Evolutionary conservation across 768 basidiomycete genomes (phyloP), one percentile per base, ranked within the genome.

Genomic region (Nidula microcarpa): DNA sequence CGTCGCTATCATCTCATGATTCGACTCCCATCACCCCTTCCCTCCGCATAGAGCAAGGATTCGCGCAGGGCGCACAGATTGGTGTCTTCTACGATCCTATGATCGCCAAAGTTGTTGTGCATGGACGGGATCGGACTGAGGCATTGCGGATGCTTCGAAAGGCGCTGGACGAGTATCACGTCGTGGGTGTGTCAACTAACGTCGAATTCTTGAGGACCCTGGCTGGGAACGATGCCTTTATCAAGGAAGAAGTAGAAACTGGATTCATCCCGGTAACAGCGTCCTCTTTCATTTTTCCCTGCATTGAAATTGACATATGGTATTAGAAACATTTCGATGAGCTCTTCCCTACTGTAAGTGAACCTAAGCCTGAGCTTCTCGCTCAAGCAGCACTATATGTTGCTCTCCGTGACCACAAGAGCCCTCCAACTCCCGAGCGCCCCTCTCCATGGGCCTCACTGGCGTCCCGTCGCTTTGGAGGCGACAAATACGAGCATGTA

Each of bases 71-170:
- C 4, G 78, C 89, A 13, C 82, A 87, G 57, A 92, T 92, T 43
- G 89, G 91, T 17, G 88, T 94, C 1, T 94, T 85, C 67, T 95
- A 94, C 65, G 92, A 95, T 60, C 91, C 92, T 0, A 86, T 95
- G 84, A 94, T 95, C 54, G 86, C 91, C 2, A 95, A 95, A 66
- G 85, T 97, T 5, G 88, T 98, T 14, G 91, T 91, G 7, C 90
- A 93, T 59, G 94, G 91, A 11, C 73, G 82, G 30, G 89, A 94
- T 67, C 80, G 94, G 17, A 82, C 83, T 2, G 91, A 94, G 62
- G 94, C 94, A 0, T 67, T 98, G 62, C 77, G 91, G 14, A 77
- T 91, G 63, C 75, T 97, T 55, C 73, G 90, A 2, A 84, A 83
- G 52, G 93, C 91, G 4, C 68, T 97, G 39, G 91, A 88, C 50